These are phyloP conservation scores for Mortierella hygrophila DNA, from an alignment of 192 early-diverging fungal species.

Conservation along the genomic window DNA sequence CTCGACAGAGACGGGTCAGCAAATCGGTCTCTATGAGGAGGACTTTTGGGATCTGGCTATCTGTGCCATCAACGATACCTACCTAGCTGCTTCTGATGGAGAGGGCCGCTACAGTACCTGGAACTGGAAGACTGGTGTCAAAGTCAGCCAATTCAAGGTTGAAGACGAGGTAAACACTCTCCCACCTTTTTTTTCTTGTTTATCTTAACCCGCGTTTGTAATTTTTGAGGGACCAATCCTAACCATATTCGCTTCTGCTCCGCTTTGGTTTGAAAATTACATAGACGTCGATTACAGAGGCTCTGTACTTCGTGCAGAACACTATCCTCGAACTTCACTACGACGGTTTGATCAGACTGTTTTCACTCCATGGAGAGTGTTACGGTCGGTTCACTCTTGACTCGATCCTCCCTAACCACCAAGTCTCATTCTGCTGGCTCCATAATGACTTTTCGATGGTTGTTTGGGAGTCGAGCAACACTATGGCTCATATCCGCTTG, in stretches of 20 bases:
- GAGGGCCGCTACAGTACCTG: slow-evolving; percentile 42
- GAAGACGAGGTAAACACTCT: slow-evolving; percentile 26
- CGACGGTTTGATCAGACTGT: slow-evolving; percentile 43
- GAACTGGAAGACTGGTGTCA: slow-evolving; percentile 42
- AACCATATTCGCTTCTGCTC: not conserved
- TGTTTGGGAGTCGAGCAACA: slow-evolving; percentile 52
- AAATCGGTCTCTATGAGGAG: slow-evolving; percentile 45
- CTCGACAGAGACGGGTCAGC: slow-evolving; percentile 45
- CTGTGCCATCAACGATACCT: slow-evolving; percentile 39
- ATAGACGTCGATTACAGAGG: slow-evolving; percentile 42
- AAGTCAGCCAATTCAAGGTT: slow-evolving; percentile 45
- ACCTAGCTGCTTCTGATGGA: slow-evolving; percentile 42
- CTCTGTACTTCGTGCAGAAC: slow-evolving; percentile 42
- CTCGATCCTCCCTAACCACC: slow-evolving; percentile 44
- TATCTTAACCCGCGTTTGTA: not conserved
- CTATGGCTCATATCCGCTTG: slow-evolving; percentile 52
- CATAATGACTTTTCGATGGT: slow-evolving; percentile 55
- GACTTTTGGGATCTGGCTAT: slow-evolving; percentile 52
- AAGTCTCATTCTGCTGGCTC: slow-evolving; percentile 54
- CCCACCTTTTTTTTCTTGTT: not conserved
- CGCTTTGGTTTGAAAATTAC: not conserved
- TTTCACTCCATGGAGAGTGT: slow-evolving; percentile 50
- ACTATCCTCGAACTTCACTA: slow-evolving; percentile 52
- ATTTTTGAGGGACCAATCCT: not conserved
- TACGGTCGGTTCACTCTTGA: slow-evolving; percentile 49